Conservation (phyloP, 352 stramenopile genomes). For the Phytopythium mirpurense region DNA sequence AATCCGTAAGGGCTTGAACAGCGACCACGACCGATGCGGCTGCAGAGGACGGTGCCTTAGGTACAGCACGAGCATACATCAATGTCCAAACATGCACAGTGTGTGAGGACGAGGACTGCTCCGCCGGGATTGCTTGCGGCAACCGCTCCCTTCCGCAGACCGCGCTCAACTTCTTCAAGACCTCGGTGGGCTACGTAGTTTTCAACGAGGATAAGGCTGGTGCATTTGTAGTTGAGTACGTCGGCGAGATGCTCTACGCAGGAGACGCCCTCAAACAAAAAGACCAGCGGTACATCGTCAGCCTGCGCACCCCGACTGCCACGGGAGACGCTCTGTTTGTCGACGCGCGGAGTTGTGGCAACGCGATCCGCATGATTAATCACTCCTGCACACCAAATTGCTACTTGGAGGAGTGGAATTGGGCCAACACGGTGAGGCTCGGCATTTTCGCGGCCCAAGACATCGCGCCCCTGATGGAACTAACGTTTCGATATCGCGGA, state of each 20-base stretch:
- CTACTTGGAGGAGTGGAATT: neutral
- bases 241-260: neutral
- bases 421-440: neutral
- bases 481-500: too few species aligned
- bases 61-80: neutral
- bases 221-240: conserved; percentile 1
- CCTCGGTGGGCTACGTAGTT: neutral
- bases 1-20: neutral
- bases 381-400: conserved; percentile 1
- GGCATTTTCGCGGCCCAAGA: conserved; percentile 10
- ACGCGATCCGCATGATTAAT: neutral
- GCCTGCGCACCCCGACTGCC: neutral
- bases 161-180: neutral
- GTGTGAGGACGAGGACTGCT: neutral
- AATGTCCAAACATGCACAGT: neutral
- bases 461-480: neutral
- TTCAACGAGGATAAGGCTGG: neutral
- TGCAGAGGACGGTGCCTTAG: neutral
- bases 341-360: neutral
- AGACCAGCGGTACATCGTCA: neutral
- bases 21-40: neutral
- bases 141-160: neutral
- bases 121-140: neutral
- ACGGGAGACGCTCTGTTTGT: neutral
- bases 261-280: neutral